These are phyloP conservation scores for Citrullus colocynthis DNA, from an alignment of 306 rosid species.

Conservation along the genomic window DNA sequence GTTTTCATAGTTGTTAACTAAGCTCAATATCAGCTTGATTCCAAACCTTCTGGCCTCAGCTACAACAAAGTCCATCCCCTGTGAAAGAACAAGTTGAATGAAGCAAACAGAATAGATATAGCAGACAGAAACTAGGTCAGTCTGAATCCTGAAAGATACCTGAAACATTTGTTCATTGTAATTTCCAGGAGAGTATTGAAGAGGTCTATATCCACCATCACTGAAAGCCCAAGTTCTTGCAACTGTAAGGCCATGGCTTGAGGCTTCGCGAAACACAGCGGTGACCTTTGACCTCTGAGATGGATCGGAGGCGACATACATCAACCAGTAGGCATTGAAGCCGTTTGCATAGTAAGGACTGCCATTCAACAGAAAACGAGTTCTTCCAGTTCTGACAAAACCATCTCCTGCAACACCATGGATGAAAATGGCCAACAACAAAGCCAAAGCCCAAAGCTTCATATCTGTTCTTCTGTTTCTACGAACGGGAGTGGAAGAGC, in stretches of 20 bases:
- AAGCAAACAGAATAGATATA: background rate
- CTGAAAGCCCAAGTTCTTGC: slow-evolving; percentile 98
- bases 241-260: slow-evolving; percentile 60
- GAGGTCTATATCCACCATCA: slow-evolving; percentile 80
- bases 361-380: slow-evolving; percentile 56
- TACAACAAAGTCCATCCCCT: slow-evolving; percentile 85
- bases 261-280: slow-evolving; percentile 55
- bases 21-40: slow-evolving; percentile 77
- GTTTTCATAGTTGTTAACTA: slow-evolving; percentile 81
- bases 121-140: background rate
- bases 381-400: slow-evolving; percentile 61
- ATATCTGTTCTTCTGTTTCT: slow-evolving; percentile 20
- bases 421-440: slow-evolving; percentile 29
- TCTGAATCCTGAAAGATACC: slow-evolving; percentile 21
- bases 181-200: slow-evolving; percentile 76
- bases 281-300: slow-evolving; percentile 71
- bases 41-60: slow-evolving; percentile 74
- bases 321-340: slow-evolving; percentile 89
- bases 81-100: background rate
- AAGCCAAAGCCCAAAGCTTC: slow-evolving; percentile 37
- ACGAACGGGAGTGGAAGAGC: background rate
- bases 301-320: slow-evolving; percentile 74
- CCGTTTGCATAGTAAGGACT: slow-evolving; percentile 79
- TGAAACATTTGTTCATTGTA: slow-evolving; percentile 74
- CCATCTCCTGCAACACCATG: slow-evolving; percentile 49